phyloP scores from a whole-genome alignment of 306 rosid genomes.

The Vigna nakashimae region DNA sequence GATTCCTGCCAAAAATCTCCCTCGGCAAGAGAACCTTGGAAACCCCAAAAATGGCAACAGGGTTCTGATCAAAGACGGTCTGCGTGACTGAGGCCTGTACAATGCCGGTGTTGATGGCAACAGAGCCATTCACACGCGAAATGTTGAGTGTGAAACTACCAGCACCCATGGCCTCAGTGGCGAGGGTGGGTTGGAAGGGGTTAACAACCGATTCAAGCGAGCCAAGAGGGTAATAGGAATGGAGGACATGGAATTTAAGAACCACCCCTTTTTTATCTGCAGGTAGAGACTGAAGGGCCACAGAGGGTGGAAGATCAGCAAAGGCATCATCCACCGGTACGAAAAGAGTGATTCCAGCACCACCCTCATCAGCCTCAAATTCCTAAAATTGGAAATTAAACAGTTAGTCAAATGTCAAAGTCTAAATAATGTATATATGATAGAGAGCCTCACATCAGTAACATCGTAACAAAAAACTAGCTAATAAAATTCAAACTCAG shows the following conservation, averaged over 20 bases:
- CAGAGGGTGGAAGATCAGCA: slow-evolving; percentile 70
- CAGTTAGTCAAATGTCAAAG: background rate
- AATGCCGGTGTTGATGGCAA: slow-evolving; percentile 83
- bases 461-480: background rate
- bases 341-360: slow-evolving; percentile 92
- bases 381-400: slow-evolving; percentile 43
- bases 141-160: slow-evolving; percentile 89
- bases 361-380: slow-evolving; percentile 92
- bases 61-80: slow-evolving; percentile 93
- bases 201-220: slow-evolving; percentile 86
- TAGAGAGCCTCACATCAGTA: background rate
- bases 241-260: slow-evolving; percentile 82
- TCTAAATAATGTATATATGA: background rate
- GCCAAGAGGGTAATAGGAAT: slow-evolving; percentile 90
- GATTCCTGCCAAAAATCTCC: slow-evolving; percentile 78
- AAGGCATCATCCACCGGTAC: slow-evolving; percentile 84
- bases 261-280: slow-evolving; percentile 88
- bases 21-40: slow-evolving; percentile 82
- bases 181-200: slow-evolving; percentile 96
- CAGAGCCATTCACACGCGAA: slow-evolving; percentile 76
- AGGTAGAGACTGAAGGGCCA: slow-evolving; percentile 72
- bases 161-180: slow-evolving; percentile 91
- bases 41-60: slow-evolving; percentile 91
- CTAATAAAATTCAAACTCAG: background rate
- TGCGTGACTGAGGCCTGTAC: slow-evolving; percentile 80